Conservation (phyloP, 495 filamentous ascomycete genomes). For the Penicillium diatomitis region DNA sequence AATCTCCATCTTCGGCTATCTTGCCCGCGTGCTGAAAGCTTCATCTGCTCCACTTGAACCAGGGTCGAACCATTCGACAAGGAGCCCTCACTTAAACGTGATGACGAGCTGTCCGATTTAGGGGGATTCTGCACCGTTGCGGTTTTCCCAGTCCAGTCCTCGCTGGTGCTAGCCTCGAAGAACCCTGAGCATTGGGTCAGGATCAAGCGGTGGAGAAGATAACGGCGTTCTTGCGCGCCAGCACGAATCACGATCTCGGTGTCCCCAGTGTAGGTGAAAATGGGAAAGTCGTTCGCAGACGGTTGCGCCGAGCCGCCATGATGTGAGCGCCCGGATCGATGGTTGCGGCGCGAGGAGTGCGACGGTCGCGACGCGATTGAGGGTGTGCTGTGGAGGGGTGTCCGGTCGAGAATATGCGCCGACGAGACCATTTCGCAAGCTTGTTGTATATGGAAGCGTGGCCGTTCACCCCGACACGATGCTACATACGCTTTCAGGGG, state of each 20-base stretch:
- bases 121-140: constrained; percentile 10
- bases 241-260: constrained; percentile 76
- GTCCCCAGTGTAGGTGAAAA: constrained; percentile 84
- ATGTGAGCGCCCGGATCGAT: constrained; percentile 72
- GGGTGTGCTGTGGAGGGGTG: constrained; percentile 40
- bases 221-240: constrained; percentile 66
- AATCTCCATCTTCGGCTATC: constrained; percentile 69
- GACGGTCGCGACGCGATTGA: constrained; percentile 55
- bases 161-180: constrained; percentile 81
- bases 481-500: too few species aligned
- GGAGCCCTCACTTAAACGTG: constrained; percentile 12
- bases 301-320: constrained; percentile 62
- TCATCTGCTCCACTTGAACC: constrained; percentile 30
- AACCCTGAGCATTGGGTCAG: constrained; percentile 83
- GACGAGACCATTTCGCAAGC: constrained; percentile 58
- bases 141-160: constrained; percentile 66
- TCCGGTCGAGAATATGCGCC: constrained; percentile 51
- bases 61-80: constrained; percentile 35
- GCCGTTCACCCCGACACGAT: too few species aligned
- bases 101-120: constrained; percentile 8
- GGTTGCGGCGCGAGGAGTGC: constrained; percentile 41
- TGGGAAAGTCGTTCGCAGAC: constrained; percentile 81
- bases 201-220: constrained; percentile 77
- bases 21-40: constrained; percentile 18
- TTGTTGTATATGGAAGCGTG: neutral